Conservation (phyloP, 441 rosid genomes). For the Brassica balearica region DNA sequence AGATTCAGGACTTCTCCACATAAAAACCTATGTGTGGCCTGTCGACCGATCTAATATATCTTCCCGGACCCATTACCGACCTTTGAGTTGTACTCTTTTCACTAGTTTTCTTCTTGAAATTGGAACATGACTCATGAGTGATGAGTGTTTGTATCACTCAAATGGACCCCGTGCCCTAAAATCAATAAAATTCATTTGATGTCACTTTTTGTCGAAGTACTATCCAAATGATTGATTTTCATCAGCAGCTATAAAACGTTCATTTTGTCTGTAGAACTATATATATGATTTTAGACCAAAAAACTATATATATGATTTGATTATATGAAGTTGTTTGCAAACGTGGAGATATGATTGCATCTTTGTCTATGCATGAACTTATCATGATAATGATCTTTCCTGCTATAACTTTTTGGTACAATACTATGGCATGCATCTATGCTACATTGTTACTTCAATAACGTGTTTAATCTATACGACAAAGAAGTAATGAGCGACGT, state of each 20-base stretch:
- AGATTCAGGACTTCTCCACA: background rate
- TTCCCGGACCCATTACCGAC: slow-evolving; percentile 21
- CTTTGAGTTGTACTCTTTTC: slow-evolving; percentile 16
- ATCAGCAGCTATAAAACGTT: slow-evolving; percentile 15
- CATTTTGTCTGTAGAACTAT: slow-evolving; percentile 29
- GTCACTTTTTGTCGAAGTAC: slow-evolving; percentile 19
- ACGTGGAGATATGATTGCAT: slow-evolving; percentile 45
- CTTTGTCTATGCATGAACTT: slow-evolving; percentile 41
- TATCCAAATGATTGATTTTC: slow-evolving; percentile 5
- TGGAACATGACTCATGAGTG: slow-evolving; percentile 20
- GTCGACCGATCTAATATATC: slow-evolving; percentile 9
- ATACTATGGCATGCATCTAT: slow-evolving; percentile 40
- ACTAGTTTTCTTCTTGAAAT: slow-evolving; percentile 13
- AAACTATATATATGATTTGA: slow-evolving; percentile 5
- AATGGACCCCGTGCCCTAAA: slow-evolving; percentile 28
- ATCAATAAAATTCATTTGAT: slow-evolving; percentile 24
- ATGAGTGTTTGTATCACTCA: slow-evolving; percentile 13
- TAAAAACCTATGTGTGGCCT: background rate
- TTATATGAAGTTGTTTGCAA: slow-evolving; percentile 26
- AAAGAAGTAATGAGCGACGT: background rate
- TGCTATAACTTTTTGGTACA: slow-evolving; percentile 38
- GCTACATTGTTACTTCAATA: slow-evolving; percentile 11
- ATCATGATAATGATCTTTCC: slow-evolving; percentile 30
- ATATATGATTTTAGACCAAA: background rate
- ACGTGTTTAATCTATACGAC: slow-evolving; percentile 2